These are phyloP conservation scores for Fraxinus floribunda DNA, from an alignment of 305 asterid species.

Conservation along the genomic window DNA sequence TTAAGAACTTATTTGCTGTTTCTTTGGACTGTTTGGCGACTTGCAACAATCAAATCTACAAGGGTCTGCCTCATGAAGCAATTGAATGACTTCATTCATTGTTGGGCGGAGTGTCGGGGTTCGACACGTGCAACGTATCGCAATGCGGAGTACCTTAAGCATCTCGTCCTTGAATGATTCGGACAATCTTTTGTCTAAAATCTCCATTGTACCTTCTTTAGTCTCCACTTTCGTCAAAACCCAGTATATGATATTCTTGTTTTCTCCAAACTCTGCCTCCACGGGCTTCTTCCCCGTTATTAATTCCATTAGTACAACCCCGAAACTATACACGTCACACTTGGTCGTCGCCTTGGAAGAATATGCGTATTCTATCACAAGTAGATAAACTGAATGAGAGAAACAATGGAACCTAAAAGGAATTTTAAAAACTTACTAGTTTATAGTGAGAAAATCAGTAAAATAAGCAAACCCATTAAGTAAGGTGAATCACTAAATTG, in stretches of 20 bases:
- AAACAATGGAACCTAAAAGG: background rate
- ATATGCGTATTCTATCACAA: conserved; percentile 72
- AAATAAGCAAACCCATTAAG: background rate
- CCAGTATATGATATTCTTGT: conserved; percentile 76
- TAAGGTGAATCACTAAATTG: background rate
- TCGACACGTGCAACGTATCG: conserved; percentile 74
- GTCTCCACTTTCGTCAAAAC: conserved; percentile 63
- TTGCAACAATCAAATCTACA: conserved; percentile 59
- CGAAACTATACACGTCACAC: conserved; percentile 90
- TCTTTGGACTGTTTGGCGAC: conserved; percentile 26
- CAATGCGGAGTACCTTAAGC: conserved; percentile 75
- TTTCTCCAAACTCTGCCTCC: conserved; percentile 83
- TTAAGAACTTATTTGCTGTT: background rate
- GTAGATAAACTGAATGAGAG: background rate
- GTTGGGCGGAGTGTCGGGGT: conserved; percentile 67
- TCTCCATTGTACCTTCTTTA: conserved; percentile 58
- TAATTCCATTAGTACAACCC: conserved; percentile 80
- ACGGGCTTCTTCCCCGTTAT: conserved; percentile 86
- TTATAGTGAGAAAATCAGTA: background rate
- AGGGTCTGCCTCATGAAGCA: conserved; percentile 72
- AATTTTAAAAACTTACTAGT: background rate
- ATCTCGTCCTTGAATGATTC: conserved; percentile 63
- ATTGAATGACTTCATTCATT: conserved; percentile 78
- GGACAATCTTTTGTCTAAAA: conserved; percentile 56
- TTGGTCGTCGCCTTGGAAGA: conserved; percentile 83